Evolutionary conservation across 805 yeast genomes (phyloP), one percentile per base, ranked within the genome.

Genomic region (Torulaspora delbrueckii): DNA sequence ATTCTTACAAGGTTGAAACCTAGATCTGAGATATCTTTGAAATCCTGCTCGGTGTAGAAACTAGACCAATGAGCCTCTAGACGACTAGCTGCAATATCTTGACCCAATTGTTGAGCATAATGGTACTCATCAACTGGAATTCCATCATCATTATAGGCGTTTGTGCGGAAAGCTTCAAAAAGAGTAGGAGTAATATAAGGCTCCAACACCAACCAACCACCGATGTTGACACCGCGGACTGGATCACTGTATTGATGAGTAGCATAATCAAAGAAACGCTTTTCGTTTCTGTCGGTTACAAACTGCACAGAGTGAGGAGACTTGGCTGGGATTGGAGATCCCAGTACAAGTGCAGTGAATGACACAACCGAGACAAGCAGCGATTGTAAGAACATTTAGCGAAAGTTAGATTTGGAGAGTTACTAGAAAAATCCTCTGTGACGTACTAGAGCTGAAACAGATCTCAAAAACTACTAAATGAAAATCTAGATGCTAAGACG

Each of bases 131-230:
- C 97, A 24, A 84, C 82, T 8, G 96, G 96, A 18, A 77, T 70
- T 30, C 73, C 63, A 10, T 63, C 66, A 35, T 65, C 67, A 45
- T 55, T 60, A 31, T 49, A 13, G 9, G 54, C 58, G 42, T 66
- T 66, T 5, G 60, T 56, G 18, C 77, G 71, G 58, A 65, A 71
- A 34, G 72, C 75, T 37, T 74, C 75, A 59, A 89, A 87, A 36
- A 84, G 65, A 1, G 88, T 77, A 2, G 95, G 96, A 1, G 86
- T 84, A 60, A 87, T 88, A 66, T 74, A 86, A 1, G 96, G 87
- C 66, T 87, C 96, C 36, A 87, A 67, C 2, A 87, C 87, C 39
- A 87, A 73, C 96, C 96, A 88, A 31, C 96, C 95, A 47, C 96
- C 96, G 23, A 87, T 66, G 62, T 84, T 83, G 43, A 87, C 88